Conservation (phyloP, 805 yeast genomes). For the Sporopachydermia lactativora region DNA sequence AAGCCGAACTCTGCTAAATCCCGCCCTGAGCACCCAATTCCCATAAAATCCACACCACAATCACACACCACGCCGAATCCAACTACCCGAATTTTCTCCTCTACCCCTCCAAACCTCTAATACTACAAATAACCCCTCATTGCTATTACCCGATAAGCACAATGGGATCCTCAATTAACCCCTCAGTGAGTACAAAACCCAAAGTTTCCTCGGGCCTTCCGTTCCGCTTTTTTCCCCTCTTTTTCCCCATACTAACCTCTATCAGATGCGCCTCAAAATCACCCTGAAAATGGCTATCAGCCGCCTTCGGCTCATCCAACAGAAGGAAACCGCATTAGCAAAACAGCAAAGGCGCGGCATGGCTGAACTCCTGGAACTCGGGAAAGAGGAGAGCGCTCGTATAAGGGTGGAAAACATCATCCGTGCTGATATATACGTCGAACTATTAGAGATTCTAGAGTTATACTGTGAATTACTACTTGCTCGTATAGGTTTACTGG, state of each 20-base stretch:
- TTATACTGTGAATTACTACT: constrained; percentile 68
- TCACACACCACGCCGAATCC: too few species aligned
- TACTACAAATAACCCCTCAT: too few species aligned
- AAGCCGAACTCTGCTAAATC: too few species aligned
- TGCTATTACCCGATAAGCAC: too few species aligned
- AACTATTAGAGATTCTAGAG: constrained; percentile 65
- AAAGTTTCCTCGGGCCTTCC: neutral
- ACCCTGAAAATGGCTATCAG: constrained; percentile 54
- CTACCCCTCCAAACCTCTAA: too few species aligned
- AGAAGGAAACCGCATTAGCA: constrained; percentile 58
- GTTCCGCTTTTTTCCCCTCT: neutral
- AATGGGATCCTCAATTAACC: too few species aligned
- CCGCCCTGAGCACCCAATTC: too few species aligned
- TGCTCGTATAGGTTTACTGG: constrained; percentile 57
- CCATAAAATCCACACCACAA: too few species aligned
- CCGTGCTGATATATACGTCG: constrained; percentile 68
- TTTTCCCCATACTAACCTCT: neutral
- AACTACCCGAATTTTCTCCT: too few species aligned
- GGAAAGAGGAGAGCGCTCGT: constrained; percentile 71
- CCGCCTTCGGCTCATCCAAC: constrained; percentile 56
- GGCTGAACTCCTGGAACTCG: constrained; percentile 55
- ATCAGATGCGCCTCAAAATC: constrained; percentile 12
- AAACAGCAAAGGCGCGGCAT: constrained; percentile 59
- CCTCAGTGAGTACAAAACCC: neutral
- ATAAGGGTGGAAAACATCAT: constrained; percentile 77